A percentile compares a stretch with the other conserved stretches of the same genome.
Evolutionary conservation across 2,329 filamentous ascomycete species (phyloP).

Genomic region (Didymella arachidicola): DNA sequence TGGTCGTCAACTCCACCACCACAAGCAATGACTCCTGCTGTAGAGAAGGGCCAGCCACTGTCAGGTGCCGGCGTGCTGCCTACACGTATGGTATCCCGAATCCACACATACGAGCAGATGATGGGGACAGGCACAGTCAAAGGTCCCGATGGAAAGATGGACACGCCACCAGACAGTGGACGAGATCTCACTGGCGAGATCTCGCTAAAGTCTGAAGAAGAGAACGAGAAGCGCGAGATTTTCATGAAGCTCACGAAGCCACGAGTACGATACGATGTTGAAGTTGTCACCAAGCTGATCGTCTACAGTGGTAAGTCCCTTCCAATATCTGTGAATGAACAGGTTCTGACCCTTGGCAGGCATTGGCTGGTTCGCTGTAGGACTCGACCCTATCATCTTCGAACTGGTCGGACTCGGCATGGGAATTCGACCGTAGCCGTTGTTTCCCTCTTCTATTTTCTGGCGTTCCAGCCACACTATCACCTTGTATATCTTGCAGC

Average conservation of each 20-base stretch:
- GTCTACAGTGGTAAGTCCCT: conserved; percentile 82
- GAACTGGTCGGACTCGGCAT: conserved; percentile 64
- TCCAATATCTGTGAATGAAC: not conserved
- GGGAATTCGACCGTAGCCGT: conserved; percentile 23
- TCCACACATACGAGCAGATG: conserved; percentile 74
- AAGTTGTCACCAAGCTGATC: conserved; percentile 95
- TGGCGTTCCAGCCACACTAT: not conserved
- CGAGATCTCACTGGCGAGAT: conserved; percentile 43
- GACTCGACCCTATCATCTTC: conserved; percentile 76
- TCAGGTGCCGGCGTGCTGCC: conserved; percentile 55
- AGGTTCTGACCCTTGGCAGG: conserved; percentile 58
- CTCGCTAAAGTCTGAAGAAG: conserved; percentile 38
- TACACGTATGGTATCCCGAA: conserved; percentile 55
- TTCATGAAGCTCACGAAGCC: conserved; percentile 86
- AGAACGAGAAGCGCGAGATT: conserved; percentile 66
- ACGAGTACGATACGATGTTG: conserved; percentile 94
- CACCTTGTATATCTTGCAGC: conserved; percentile 4
- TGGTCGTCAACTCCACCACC: conserved; percentile 29
- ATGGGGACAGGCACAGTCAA: conserved; percentile 70
- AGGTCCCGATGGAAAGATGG: conserved; percentile 11
- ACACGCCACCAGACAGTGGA: conserved; percentile 42
- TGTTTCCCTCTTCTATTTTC: not conserved
- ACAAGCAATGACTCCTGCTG: conserved; percentile 40
- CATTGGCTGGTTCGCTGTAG: conserved; percentile 82
- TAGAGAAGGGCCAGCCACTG: conserved; percentile 44